Evolutionary conservation across 495 filamentous ascomycete species (phyloP), one percentile per base, ranked within the genome.

Genomic region (Penicillium arizonense): DNA sequence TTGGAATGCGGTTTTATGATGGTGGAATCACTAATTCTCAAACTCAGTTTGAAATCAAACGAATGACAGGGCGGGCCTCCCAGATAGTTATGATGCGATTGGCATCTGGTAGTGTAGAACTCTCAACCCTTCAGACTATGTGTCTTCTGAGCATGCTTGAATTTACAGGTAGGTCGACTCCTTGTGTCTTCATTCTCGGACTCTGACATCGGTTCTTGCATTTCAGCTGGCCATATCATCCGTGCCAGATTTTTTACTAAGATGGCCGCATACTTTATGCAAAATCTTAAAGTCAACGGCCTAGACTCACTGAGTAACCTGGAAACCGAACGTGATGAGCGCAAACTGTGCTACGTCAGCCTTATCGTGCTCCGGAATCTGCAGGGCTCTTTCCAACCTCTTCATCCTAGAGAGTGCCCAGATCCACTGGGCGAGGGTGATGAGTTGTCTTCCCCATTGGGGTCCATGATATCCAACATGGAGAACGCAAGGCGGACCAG

Each of bases 81-180:
- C 56, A 53, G 10, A 53, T 68, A 14, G 61, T 71, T 10, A 73
- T 69, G 57, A 55, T 59, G 37, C 68, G 64, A 23, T 11, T 76
- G 4, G 55, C 58, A 13, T 50, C 66, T 5, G 74, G 73, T 6
- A 47, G 42, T 26, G 56, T 75, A 13, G 73, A 77, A 44, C 48
- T 77, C 5, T 74, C 73, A 5, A 75, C 73, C 2, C 57, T 77
- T 8, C 74, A 76, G 57, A 59, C 69, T 3, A 52, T 77, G 0
- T 75, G 72, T 44, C 56, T 77, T 35, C 47, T 77, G 11, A 68
- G 67, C 34, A 55, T 75, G 48, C 55, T 75, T 36, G 73, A 76
- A 39, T 75, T 70, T 34, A 68, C 74, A 53, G 60, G 74, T 76
- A 67, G 45, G 40, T 5, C 7, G 2, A 2, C 28, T 0, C 11